Conservation (phyloP, 1,284 basidiomycete species). For the Tylopilus orsonianus region DNA sequence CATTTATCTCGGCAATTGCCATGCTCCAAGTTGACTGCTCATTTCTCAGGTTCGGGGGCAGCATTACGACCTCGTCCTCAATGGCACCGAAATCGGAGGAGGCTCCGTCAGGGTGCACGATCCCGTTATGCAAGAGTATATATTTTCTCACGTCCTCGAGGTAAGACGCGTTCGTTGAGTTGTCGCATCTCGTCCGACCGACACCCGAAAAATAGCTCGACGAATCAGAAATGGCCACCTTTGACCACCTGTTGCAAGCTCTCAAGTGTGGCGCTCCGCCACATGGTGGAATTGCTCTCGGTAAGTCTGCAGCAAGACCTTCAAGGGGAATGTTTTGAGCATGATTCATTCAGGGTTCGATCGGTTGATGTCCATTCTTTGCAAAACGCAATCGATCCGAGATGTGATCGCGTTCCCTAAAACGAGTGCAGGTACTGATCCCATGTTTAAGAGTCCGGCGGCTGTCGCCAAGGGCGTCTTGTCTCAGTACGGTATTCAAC, state of each 20-base stretch:
- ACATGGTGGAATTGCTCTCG: slow-evolving; percentile 93
- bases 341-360: slow-evolving; percentile 71
- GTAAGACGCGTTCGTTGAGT: slow-evolving; percentile 41
- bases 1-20: slow-evolving; percentile 2
- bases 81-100: slow-evolving; percentile 92
- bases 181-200: slow-evolving; percentile 2
- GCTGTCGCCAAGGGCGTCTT: slow-evolving; percentile 55
- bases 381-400: slow-evolving; percentile 80
- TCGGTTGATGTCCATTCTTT: slow-evolving; percentile 87
- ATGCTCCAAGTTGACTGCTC: slow-evolving; percentile 8
- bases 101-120: slow-evolving; percentile 94
- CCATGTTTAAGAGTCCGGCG: slow-evolving; percentile 86
- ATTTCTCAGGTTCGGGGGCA: slow-evolving; percentile 78
- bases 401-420: slow-evolving; percentile 98
- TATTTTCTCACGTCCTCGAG: slow-evolving; percentile 78
- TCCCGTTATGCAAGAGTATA: slow-evolving; percentile 78
- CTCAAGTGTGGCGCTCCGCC: slow-evolving; percentile 89
- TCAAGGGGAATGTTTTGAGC: slow-evolving; percentile 9
- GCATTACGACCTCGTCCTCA: slow-evolving; percentile 96
- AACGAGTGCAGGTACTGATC: slow-evolving; percentile 80
- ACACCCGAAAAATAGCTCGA: slow-evolving; percentile 53
- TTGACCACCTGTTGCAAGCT: slow-evolving; percentile 84
- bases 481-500: slow-evolving; percentile 60
- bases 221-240: slow-evolving; percentile 70
- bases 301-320: slow-evolving; percentile 41